These are phyloP conservation scores for Coprinopsis cinerea DNA, from an alignment of 768 basidiomycete genomes.

Conservation along the genomic window DNA sequence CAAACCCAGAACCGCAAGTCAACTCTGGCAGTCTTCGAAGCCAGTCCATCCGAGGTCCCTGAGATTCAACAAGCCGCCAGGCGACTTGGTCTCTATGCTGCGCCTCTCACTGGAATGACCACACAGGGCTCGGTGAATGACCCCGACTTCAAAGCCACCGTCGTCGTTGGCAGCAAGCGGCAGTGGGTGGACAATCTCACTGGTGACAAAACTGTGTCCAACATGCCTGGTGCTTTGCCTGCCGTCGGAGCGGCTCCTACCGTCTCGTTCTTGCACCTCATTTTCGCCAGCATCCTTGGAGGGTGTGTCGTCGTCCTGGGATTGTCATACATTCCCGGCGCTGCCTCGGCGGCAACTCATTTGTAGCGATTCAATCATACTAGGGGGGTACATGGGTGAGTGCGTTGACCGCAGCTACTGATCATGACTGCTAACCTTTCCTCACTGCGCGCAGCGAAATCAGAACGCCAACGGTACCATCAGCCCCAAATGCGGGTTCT, in stretches of 20 bases:
- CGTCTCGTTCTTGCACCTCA: neutral
- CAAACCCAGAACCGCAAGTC: too few relatives aligned
- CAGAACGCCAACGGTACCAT: too few relatives aligned
- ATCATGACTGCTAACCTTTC: neutral
- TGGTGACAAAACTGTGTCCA: neutral
- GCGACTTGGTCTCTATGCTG: constrained; percentile 3
- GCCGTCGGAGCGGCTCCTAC: neutral
- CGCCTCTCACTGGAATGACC: constrained; percentile 1
- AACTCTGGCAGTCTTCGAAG: constrained; percentile 3
- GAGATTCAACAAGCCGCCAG: neutral
- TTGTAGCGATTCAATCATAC: neutral
- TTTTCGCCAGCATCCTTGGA: neutral
- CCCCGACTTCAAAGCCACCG: neutral
- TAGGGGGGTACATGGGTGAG: neutral
- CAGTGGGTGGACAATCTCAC: too few relatives aligned
- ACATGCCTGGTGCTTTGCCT: constrained; percentile 2
- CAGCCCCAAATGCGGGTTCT: neutral
- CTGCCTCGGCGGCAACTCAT: neutral
- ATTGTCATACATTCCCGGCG: neutral
- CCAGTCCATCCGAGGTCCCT: neutral
- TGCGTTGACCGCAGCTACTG: neutral
- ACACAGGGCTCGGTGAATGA: neutral
- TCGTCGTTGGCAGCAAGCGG: constrained; percentile 9
- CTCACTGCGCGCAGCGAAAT: too few relatives aligned
- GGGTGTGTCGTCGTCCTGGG: constrained; percentile 4